Evolutionary conservation across 108 stramenopile genomes (phyloP), one percentile per base, ranked within the genome.

Genomic region (Nitzschia palea): DNA sequence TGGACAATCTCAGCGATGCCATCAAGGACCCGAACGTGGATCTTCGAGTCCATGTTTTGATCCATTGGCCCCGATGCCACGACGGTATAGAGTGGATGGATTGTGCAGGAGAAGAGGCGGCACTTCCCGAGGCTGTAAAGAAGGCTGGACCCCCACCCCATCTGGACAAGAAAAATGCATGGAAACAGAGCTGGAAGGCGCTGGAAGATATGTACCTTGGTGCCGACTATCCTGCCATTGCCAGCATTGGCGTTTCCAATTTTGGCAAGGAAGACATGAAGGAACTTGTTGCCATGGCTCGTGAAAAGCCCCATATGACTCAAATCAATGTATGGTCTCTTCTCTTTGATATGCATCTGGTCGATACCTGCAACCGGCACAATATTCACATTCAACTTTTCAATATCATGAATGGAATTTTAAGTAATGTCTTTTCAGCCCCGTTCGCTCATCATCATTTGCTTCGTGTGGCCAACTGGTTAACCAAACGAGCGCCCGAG

Each of bases 51-150:
- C 89, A 87, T 51, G 50, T 93, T 30, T 60, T 92, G 14, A 18
- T 92, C 10, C 91, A 92, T 69, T 92, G 91, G 91, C 91, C 91
- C 9, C 61, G 85, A 53, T 92, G 91, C 60, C 58, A 76, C 55
- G 83, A 86, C 61, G 68, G 57, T 1, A 82, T 92, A 42, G 47
- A 55, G 34, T 92, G 91, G 91, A 92, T 92, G 91, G 63, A 87
- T 32, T 92, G 91, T 60, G 79, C 76, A 43, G 68, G 61, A 48
- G 91, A 92, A 68, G 91, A 92, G 55, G 47, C 65, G 10, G 23
- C 62, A 30, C 61, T 89, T 25, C 86, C 88, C 10, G 64, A 68
- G 34, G n/a, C 55, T 8, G 74, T 91, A 33, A 87, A 78, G 60
- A 73, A 79, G 43, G 76, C 76, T 4, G 91, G 91, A 23, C 84